Evolutionary conservation across 805 yeast genomes (phyloP).

Genomic region (Pichia insulana): DNA sequence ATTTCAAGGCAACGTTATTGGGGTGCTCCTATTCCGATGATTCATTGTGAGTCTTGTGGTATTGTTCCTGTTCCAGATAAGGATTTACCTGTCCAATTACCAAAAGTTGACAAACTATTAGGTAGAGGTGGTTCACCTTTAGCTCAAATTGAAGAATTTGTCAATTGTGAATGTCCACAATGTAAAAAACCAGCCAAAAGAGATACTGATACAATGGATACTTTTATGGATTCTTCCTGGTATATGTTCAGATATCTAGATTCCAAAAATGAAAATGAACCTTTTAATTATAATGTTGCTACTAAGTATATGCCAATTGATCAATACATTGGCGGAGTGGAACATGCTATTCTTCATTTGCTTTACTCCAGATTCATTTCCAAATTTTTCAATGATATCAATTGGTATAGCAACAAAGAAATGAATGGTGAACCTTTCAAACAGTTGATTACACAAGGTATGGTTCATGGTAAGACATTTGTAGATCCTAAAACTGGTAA

Average conservation of each 20-base stretch:
- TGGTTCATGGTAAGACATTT: slow-evolving; percentile 92
- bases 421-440: slow-evolving; percentile 72
- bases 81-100: slow-evolving; percentile 76
- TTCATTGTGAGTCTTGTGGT: slow-evolving; percentile 83
- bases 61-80: slow-evolving; percentile 85
- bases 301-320: slow-evolving; percentile 69
- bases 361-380: slow-evolving; percentile 80
- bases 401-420: slow-evolving; percentile 53
- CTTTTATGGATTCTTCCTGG: slow-evolving; percentile 98
- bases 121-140: slow-evolving; percentile 61
- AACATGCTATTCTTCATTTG: slow-evolving; percentile 90
- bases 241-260: slow-evolving; percentile 82
- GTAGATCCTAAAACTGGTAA: slow-evolving; percentile 63
- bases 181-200: slow-evolving; percentile 69
- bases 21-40: slow-evolving; percentile 98
- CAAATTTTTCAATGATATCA: slow-evolving; percentile 62
- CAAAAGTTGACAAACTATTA: slow-evolving; percentile 38
- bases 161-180: slow-evolving; percentile 68
- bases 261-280: slow-evolving; percentile 45
- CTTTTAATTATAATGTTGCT: slow-evolving; percentile 47
- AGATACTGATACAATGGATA: slow-evolving; percentile 98
- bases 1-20: slow-evolving; percentile 92
- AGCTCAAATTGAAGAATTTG: slow-evolving; percentile 56
- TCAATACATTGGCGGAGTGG: slow-evolving; percentile 89
- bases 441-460: slow-evolving; percentile 84